A percentile compares a stretch with the other conserved stretches of the same genome.
Conservation (phyloP, 1,284 basidiomycete species). For the Salmacisia buchloeana region DNA sequence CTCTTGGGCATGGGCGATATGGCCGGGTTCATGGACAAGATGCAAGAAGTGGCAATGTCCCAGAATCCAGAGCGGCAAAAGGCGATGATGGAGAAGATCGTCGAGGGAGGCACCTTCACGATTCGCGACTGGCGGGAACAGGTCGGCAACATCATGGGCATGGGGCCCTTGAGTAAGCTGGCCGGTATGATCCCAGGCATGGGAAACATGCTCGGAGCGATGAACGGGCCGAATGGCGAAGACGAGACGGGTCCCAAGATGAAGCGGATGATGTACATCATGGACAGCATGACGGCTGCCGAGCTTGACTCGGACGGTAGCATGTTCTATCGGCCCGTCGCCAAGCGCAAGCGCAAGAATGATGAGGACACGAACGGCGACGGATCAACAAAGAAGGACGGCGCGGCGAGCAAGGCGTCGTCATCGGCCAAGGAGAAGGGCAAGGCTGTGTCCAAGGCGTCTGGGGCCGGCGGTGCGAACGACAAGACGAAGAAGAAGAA, state of each 20-base stretch:
- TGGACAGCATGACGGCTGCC: slow-evolving; percentile 87
- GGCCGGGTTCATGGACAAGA: slow-evolving; percentile 81
- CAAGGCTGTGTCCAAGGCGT: not conserved
- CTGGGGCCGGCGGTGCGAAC: not conserved
- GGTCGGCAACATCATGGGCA: slow-evolving; percentile 93
- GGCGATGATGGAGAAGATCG: slow-evolving; percentile 95
- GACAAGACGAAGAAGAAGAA: slow-evolving; percentile 20
- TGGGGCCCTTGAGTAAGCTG: slow-evolving; percentile 97
- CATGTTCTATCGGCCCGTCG: slow-evolving; percentile 35
- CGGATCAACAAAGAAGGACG: slow-evolving; percentile 17
- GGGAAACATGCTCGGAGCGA: slow-evolving; percentile 67
- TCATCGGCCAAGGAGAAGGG: slow-evolving; percentile 15
- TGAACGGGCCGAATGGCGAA: slow-evolving; percentile 62
- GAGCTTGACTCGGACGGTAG: slow-evolving; percentile 93
- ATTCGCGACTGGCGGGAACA: slow-evolving; percentile 98
- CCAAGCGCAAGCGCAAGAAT: slow-evolving; percentile 18
- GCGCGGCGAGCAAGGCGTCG: slow-evolving; percentile 17
- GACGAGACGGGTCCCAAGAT: slow-evolving; percentile 79
- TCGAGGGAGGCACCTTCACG: slow-evolving; percentile 83
- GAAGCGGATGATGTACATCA: slow-evolving; percentile 98
- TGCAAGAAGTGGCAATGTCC: slow-evolving; percentile 41
- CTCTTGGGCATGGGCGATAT: slow-evolving; percentile 91
- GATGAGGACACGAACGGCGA: not conserved
- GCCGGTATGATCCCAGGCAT: slow-evolving; percentile 98
- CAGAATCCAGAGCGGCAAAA: slow-evolving; percentile 74